Base-by-base conservation (phyloP, 2,329 filamentous ascomycete species). In the Lecanicillium sp. region DNA sequence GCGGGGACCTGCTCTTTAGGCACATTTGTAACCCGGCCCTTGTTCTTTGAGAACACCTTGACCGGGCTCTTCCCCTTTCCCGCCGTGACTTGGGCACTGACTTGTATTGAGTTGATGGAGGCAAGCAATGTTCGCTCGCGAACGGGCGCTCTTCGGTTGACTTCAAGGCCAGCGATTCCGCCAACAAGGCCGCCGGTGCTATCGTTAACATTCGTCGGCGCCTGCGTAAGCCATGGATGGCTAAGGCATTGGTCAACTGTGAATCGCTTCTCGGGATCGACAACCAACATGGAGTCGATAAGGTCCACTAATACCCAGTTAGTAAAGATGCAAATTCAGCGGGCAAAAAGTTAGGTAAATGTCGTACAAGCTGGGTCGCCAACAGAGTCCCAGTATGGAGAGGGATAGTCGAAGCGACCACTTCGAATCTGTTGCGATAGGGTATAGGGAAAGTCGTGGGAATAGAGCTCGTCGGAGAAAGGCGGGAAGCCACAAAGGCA, bases 401-500 rank as follows among this genome's bases (percentile, higher is more conserved):
- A 94, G 1, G 92, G 90, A 54, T 95, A 98, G 59, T 95, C 85
- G 55, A 95, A 98, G 15, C 80, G 75, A 13, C 86, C 92, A 59
- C 77, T 75, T 59, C 84, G 89, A 63, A 94, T 96, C 64, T 96
- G 89, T 50, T 95, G 83, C 2, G 83, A 84, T 32, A 96, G 70
- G 0, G 75, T 86, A 56, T 86, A 95, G 3, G 92, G 92, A 48
- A 89, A 92, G 32, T 94, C 81, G 27, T 64, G 64, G 1, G 79
- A 80, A 62, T 81, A 85, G 1, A 96, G 77, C 62, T 98, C 92
- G 52, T 98, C 92, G 0, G 87, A 94, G 63, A 98, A 98, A 0
- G 92, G 92, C 4, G 90, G 92, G 54, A 96, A 96, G 27, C 92
- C 92, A 56, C 92, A 96, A 5, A 96, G 74, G 56, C 88, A 95